These are phyloP conservation scores for Auricularia sp. DNA, from an alignment of 768 basidiomycete genomes.

Conservation along the genomic window DNA sequence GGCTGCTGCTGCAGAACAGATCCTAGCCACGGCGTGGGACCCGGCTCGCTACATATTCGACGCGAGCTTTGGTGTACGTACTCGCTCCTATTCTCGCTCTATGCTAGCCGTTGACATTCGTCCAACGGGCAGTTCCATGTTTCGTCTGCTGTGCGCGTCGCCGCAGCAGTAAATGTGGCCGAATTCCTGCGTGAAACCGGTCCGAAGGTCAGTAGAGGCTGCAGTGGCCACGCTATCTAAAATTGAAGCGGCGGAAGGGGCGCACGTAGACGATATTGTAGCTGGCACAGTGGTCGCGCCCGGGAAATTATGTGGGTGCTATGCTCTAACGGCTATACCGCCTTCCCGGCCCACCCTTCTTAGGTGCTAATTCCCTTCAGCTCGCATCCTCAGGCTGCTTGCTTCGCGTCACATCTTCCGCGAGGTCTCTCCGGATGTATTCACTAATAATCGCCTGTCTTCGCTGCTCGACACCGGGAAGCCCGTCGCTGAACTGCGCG, in stretches of 20 bases:
- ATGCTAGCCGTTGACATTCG: neutral
- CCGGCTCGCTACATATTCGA: neutral
- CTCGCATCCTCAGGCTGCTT: constrained; percentile 20
- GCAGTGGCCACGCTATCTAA: neutral
- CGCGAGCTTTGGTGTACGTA: neutral
- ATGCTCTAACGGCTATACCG: neutral
- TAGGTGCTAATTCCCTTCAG: constrained; percentile 6
- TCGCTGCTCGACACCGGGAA: constrained; percentile 15
- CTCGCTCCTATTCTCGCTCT: neutral
- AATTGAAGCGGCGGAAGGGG: neutral
- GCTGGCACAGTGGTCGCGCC: constrained; percentile 22
- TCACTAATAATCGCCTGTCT: constrained; percentile 19
- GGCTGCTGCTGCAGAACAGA: neutral
- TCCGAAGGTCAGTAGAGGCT: neutral
- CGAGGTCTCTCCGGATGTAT: constrained; percentile 23
- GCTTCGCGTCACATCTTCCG: constrained; percentile 20
- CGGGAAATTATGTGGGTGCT: constrained; percentile 25
- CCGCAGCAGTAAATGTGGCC: neutral
- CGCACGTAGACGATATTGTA: constrained; percentile 31
- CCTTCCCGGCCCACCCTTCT: neutral
- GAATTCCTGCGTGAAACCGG: neutral
- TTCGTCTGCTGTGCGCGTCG: neutral
- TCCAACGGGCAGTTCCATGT: neutral
- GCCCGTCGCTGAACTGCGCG: neutral
- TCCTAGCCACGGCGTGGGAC: neutral